These are phyloP conservation scores for Linum trigynum DNA, from an alignment of 345 rosid species.

Conservation along the genomic window DNA sequence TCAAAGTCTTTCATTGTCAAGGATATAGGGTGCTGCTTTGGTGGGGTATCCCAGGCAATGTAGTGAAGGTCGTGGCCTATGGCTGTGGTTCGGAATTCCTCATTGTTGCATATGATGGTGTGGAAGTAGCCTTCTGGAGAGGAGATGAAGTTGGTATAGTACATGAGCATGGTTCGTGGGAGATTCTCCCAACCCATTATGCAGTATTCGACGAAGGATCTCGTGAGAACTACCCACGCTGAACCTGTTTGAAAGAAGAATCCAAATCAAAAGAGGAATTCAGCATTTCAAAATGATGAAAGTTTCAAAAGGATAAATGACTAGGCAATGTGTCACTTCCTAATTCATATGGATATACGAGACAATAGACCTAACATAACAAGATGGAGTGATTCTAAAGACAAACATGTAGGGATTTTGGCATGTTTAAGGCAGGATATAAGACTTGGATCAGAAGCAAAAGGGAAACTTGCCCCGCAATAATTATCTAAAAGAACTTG, in stretches of 20 bases:
- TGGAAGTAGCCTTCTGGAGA: constrained; percentile 98
- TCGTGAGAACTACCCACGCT: constrained; percentile 72
- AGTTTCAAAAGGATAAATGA: not conserved
- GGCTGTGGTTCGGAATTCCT: constrained; percentile 50
- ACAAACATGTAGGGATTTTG: not conserved
- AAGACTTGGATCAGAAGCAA: no score
- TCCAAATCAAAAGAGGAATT: not conserved
- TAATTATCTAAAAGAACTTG: no score
- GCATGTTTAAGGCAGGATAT: not conserved
- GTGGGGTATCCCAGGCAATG: constrained; percentile 96
- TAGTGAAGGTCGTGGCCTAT: constrained; percentile 82
- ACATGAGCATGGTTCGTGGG: constrained; percentile 75
- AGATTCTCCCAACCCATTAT: constrained; percentile 90
- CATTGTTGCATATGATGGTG: constrained; percentile 70
- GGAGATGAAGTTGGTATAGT: constrained; percentile 72
- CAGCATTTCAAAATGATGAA: not conserved
- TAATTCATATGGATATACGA: not conserved
- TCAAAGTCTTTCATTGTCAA: constrained; percentile 59
- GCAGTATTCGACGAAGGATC: constrained; percentile 67
- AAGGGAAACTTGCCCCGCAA: no score
- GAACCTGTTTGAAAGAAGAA: constrained; percentile 45
- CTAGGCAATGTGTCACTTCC: not conserved
- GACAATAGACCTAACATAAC: not conserved
- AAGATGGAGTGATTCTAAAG: no score
- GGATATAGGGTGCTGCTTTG: constrained; percentile 77